phyloP scores from a whole-genome alignment of 1,284 basidiomycete genomes.

The Pyrrhoderma lamaoense region DNA sequence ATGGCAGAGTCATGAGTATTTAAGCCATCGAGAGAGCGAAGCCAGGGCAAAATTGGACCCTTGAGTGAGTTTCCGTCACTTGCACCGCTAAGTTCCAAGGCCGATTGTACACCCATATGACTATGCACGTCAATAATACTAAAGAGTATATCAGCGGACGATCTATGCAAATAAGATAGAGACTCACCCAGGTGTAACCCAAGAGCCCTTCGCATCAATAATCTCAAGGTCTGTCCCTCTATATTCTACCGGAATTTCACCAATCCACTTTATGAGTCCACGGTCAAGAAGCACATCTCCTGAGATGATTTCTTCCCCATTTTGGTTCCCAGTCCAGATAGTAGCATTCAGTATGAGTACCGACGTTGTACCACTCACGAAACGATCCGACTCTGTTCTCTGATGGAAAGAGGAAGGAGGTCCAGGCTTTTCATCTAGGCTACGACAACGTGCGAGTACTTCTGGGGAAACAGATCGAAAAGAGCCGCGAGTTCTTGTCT shows the following conservation, averaged over 20 bases:
- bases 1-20: slow-evolving; percentile 34
- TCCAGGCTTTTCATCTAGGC: slow-evolving; percentile 26
- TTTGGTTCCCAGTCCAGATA: slow-evolving; percentile 43
- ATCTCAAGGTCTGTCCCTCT: slow-evolving; percentile 8
- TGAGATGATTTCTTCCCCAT: slow-evolving; percentile 30
- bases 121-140: slow-evolving; percentile 42
- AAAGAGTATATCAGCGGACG: not conserved
- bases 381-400: slow-evolving; percentile 45
- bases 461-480: slow-evolving; percentile 6
- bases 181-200: slow-evolving; percentile 22
- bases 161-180: not conserved
- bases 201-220: slow-evolving; percentile 20
- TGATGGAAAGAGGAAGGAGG: slow-evolving; percentile 34
- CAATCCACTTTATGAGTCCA: slow-evolving; percentile 30
- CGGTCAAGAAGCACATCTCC: slow-evolving; percentile 33
- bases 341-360: slow-evolving; percentile 51
- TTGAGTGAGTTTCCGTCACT: slow-evolving; percentile 26
- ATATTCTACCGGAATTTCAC: slow-evolving; percentile 7
- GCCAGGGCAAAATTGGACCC: slow-evolving; percentile 29
- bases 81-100: slow-evolving; percentile 30
- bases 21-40: slow-evolving; percentile 33
- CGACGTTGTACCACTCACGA: slow-evolving; percentile 39
- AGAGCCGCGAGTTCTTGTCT: not conserved
- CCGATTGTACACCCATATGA: slow-evolving; percentile 38
- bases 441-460: slow-evolving; percentile 21